Evolutionary conservation across 257 asterid species (phyloP).

Genomic region (Plantago elongata): DNA sequence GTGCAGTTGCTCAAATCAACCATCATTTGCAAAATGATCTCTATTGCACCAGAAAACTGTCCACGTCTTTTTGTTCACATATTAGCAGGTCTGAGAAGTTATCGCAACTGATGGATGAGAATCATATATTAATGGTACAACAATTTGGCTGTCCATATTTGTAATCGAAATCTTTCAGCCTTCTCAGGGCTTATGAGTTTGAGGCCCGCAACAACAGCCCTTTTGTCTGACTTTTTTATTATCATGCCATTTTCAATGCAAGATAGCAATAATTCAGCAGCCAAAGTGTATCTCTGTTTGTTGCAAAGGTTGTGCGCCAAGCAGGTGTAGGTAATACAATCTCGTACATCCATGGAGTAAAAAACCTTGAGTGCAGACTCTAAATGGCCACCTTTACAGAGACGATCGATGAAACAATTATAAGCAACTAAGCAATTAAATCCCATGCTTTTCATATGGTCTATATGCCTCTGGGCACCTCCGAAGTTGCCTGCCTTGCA

Average conservation of each 20-base stretch:
- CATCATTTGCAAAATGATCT: too few relatives aligned
- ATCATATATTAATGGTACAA: constrained; percentile 24
- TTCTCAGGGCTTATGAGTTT: constrained; percentile 28
- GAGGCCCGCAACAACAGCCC: constrained; percentile 56
- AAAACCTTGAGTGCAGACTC: constrained; percentile 65
- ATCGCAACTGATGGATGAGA: too few relatives aligned
- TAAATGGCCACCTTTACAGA: constrained; percentile 59
- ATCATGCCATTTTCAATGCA: constrained; percentile 50
- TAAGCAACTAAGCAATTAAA: constrained; percentile 57
- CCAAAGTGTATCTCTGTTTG: constrained; percentile 50
- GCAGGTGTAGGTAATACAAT: constrained; percentile 71
- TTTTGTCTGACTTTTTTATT: constrained; percentile 47
- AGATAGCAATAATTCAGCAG: constrained; percentile 58
- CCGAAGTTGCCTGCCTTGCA: constrained; percentile 63
- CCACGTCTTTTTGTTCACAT: too few relatives aligned
- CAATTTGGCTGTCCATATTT: constrained; percentile 45
- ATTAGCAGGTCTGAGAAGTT: too few relatives aligned
- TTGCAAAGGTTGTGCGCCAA: constrained; percentile 72
- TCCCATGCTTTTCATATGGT: constrained; percentile 49
- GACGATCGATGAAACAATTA: constrained; percentile 61
- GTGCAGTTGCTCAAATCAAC: too few relatives aligned
- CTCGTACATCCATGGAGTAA: constrained; percentile 49
- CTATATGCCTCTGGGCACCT: constrained; percentile 49
- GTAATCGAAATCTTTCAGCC: constrained; percentile 34
- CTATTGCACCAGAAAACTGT: too few relatives aligned